Evolutionary conservation across 2,329 filamentous ascomycete genomes (phyloP).

Genomic region (Didymella pomorum): DNA sequence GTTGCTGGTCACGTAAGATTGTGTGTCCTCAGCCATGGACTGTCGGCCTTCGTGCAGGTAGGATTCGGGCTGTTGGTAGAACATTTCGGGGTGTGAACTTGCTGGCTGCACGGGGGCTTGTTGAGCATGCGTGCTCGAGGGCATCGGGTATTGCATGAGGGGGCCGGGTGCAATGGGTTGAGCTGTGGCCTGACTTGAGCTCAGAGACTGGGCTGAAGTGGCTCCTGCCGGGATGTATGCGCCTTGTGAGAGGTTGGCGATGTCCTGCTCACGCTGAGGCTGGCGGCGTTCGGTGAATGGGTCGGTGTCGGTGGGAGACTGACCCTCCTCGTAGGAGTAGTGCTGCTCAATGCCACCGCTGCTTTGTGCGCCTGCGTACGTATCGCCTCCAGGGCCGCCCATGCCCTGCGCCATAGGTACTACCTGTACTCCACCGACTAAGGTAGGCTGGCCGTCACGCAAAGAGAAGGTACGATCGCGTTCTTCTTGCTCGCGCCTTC

Average conservation of each 20-base stretch:
- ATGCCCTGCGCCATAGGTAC: constrained; percentile 84
- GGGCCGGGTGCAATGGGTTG: constrained; percentile 39
- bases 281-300: constrained; percentile 64
- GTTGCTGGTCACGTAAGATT: constrained; percentile 48
- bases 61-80: constrained; percentile 50
- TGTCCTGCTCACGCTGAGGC: constrained; percentile 43
- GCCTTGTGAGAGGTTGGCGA: constrained; percentile 44
- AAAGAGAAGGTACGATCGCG: constrained; percentile 86
- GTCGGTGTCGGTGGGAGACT: constrained; percentile 67
- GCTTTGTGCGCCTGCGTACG: constrained; percentile 41
- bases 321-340: constrained; percentile 60
- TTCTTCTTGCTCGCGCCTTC: constrained; percentile 90
- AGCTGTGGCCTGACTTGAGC: constrained; percentile 29
- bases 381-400: constrained; percentile 51
- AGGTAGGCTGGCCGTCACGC: constrained; percentile 83
- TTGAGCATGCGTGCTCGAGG: constrained; percentile 28
- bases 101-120: constrained; percentile 32
- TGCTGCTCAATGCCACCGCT: constrained; percentile 52
- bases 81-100: constrained; percentile 47
- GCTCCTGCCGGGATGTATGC: constrained; percentile 47
- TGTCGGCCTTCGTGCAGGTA: constrained; percentile 45
- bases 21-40: constrained; percentile 44
- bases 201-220: constrained; percentile 30
- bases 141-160: constrained; percentile 29
- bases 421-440: constrained; percentile 93